These are phyloP conservation scores for Penicillium sp. DNA, from an alignment of 2,329 filamentous ascomycete genomes.

Conservation along the genomic window DNA sequence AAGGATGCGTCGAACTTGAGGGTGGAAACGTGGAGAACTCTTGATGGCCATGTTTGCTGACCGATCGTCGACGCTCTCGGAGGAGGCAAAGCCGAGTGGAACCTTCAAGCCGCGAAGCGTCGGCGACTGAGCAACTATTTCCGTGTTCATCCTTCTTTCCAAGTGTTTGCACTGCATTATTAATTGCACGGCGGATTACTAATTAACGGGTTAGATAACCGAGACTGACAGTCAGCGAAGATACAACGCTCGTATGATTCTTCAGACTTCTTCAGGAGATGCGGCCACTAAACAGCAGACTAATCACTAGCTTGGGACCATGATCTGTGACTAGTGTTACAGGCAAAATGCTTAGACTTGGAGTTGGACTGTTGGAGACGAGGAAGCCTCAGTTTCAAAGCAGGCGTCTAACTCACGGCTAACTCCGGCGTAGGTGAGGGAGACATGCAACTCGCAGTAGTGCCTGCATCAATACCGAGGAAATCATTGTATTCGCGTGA, in stretches of 20 bases:
- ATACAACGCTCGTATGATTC: background rate
- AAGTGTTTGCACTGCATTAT: background rate
- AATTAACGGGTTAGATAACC: background rate
- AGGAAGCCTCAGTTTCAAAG: background rate
- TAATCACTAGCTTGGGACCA: background rate
- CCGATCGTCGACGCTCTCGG: background rate
- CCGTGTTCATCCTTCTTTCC: background rate
- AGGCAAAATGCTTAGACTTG: constrained; percentile 1
- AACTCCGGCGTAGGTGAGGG: background rate
- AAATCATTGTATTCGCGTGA: background rate
- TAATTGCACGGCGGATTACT: background rate
- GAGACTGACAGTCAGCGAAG: background rate
- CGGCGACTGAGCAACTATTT: background rate
- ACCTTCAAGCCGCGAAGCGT: too few species aligned
- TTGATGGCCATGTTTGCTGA: background rate
- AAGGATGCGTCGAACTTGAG: background rate
- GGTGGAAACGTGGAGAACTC: background rate
- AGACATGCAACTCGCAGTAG: background rate
- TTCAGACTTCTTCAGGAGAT: background rate
- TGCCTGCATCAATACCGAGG: background rate
- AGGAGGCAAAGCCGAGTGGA: background rate
- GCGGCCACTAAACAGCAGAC: background rate
- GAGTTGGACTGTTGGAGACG: background rate
- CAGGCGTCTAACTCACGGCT: background rate
- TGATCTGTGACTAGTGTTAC: background rate